Base-by-base conservation (phyloP, 108 stramenopile species). In the Discostella stelligeroides region DNA sequence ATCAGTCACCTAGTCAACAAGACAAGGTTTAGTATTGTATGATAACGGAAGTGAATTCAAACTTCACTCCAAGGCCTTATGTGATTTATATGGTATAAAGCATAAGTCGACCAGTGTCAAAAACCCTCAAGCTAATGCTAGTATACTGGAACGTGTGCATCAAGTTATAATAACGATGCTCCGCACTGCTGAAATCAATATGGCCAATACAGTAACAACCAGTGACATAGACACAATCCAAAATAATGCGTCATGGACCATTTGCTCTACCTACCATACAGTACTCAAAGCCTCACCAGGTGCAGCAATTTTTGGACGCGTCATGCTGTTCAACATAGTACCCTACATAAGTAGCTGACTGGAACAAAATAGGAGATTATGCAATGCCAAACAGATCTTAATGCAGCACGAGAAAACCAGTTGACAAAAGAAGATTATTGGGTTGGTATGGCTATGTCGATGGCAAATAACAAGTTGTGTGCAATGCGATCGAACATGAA, bases 1-100 rank as follows among this genome's bases (percentile, higher is more conserved):
- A 47, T 76, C 7, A 30, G 68, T 14, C 17, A 62, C 8, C 39
- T 72, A 1, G 45, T 78, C 5, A 53, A 84, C 34, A 43, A 69
- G 23, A 55, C 60, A 20, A 81, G 80, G 80, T 58, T 84, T 9
- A 58, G 58, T 78, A 0, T 66, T 73, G 0, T 56, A 56, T n/a
- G 80, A 84, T 49, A 74, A 76, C 55, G 80, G 80, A 37, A 65
- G 40, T n/a, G 83, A 84, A 56, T 80, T 80, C 43, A 68, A 70
- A 49, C 54, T 51, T 20, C 60, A 77, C 38, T 81, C 80, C 50
- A 18, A 50, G 12, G 60, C 23, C 38, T 50, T 81, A 37, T 43
- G 76, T 7, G 34, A 70, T 21, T 34, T 59, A 25, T 64, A 68
- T 68, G 65, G 25, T 13, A 41, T 73, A 38, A 63, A 73, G 50